Base-by-base conservation (phyloP, 192 early-diverging fungal species). In the Backusella liffmaniae region DNA sequence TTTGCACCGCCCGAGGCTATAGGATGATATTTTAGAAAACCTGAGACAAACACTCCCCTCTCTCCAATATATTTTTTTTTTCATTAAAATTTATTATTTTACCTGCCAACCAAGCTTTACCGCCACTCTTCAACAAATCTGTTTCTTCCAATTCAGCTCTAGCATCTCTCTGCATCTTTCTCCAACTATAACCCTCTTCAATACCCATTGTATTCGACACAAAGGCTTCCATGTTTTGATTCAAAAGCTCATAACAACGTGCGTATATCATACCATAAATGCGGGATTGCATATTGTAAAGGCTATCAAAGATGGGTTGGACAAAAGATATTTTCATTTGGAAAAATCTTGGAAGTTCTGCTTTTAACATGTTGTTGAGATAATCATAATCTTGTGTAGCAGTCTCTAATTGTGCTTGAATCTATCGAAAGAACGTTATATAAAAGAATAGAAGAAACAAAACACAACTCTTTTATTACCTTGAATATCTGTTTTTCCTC, bases 381-480 rank as follows among this genome's bases (percentile, higher is more conserved):
- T 92, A 88, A 56, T 92, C 92, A 83, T 93, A 99, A 76, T 96
- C 94, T 66, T 92, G 84, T 5, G 92, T 92, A 0, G 98, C 92
- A 76, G 91, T 90, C 59, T 95, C 93, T 66, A 97, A 86, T 74
- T 90, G 79, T 9, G 85, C 83, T 73, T 95, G 93, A 72, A 90
- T 70, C 85, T 88, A 23, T 26, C 10, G 37, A 12, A 12, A 12
- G 1, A 39, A 39, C 9, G 37, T 39, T 39, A 5, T 53, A 7
- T 32, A 49, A 67, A 65, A 15, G 53, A 44, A 30, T 34, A 53
- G 32, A 18, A 44, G 26, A 36, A 34, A 66, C 23, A 21, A 10
- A 9, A 34, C 2, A 37, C 21, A 26, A 0, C 2, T 56, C 29
- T 56, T 67, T 36, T 37, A 32, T 46, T 75, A 89, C 88, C 87